Percentiles rank a stretch among this genome's conserved stretches.
phyloP scores from a whole-genome alignment of 805 yeast species.

The Wickerhamiella slavikovae region DNA sequence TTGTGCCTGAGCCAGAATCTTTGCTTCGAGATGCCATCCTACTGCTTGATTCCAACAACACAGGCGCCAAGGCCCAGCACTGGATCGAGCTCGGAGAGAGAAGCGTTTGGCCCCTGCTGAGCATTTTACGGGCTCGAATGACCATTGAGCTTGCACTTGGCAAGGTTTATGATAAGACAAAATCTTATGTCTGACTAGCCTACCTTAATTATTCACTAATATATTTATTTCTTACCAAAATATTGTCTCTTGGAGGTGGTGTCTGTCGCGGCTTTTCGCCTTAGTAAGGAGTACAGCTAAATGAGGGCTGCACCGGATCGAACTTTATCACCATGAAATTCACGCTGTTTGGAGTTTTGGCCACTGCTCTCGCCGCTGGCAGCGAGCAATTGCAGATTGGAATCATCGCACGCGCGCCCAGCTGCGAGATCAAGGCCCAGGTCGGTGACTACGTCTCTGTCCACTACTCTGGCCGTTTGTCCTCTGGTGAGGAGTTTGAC shows the following conservation, averaged over 20 bases:
- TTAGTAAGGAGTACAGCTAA: background rate
- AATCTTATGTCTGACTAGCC: constrained; percentile 1
- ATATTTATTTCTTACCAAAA: too few relatives aligned
- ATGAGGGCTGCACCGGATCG: background rate
- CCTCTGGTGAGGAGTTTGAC: constrained; percentile 56
- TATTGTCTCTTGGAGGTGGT: too few relatives aligned
- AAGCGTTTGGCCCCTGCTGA: constrained; percentile 81
- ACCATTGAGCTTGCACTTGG: constrained; percentile 78
- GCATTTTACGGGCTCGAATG: constrained; percentile 70
- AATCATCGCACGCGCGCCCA: constrained; percentile 28
- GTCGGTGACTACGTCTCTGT: constrained; percentile 52
- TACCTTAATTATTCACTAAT: too few relatives aligned
- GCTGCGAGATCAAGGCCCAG: constrained; percentile 35
- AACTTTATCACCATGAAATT: constrained; percentile 1
- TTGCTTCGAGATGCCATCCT: constrained; percentile 50
- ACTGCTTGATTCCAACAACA: constrained; percentile 55
- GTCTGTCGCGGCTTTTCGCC: too few relatives aligned
- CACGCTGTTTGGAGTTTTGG: background rate
- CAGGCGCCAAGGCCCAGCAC: constrained; percentile 55
- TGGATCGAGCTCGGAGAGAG: constrained; percentile 85
- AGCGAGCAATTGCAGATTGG: constrained; percentile 13
- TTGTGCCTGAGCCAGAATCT: constrained; percentile 70
- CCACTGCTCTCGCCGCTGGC: constrained; percentile 6
- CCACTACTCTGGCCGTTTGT: constrained; percentile 58
- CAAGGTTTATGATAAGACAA: constrained; percentile 43